Evolutionary conservation across 768 basidiomycete species (phyloP).

Genomic region (Suillus cothurnatus): DNA sequence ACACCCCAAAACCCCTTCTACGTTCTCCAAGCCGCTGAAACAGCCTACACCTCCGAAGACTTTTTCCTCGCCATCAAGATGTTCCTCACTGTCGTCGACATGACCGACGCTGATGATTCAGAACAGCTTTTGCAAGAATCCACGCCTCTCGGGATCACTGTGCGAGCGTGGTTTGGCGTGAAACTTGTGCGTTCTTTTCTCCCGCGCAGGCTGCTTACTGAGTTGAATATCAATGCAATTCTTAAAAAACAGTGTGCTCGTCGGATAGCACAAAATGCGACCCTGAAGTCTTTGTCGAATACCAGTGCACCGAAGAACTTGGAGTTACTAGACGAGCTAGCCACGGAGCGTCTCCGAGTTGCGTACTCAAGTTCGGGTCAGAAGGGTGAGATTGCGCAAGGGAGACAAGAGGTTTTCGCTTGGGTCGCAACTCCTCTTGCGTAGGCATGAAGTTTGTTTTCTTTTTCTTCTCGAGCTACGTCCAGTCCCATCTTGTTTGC

Average conservation of each 20-base stretch:
- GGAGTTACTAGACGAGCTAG: slow-evolving; percentile 65
- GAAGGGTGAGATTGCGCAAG: slow-evolving; percentile 39
- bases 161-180: slow-evolving; percentile 80
- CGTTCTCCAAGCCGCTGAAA: slow-evolving; percentile 84
- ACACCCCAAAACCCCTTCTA: slow-evolving; percentile 87
- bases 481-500: not conserved
- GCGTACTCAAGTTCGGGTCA: slow-evolving; percentile 54
- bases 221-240: slow-evolving; percentile 5
- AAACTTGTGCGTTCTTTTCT: slow-evolving; percentile 60
- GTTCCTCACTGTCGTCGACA: slow-evolving; percentile 79
- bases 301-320: slow-evolving; percentile 58
- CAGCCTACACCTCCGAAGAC: slow-evolving; percentile 80
- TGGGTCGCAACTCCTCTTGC: slow-evolving; percentile 40
- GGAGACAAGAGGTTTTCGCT: slow-evolving; percentile 44
- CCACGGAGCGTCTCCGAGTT: slow-evolving; percentile 70
- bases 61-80: slow-evolving; percentile 70
- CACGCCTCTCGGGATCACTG: slow-evolving; percentile 47
- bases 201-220: not conserved
- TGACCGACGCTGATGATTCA: slow-evolving; percentile 57
- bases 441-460: not conserved
- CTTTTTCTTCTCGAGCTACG: not conserved
- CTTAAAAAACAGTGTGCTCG: slow-evolving; percentile 53
- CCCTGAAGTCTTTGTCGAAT: slow-evolving; percentile 53
- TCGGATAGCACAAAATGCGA: slow-evolving; percentile 48
- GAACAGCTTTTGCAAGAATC: slow-evolving; percentile 52